phyloP scores from a whole-genome alignment of 768 basidiomycete species.

The Mycena rebaudengoi region DNA sequence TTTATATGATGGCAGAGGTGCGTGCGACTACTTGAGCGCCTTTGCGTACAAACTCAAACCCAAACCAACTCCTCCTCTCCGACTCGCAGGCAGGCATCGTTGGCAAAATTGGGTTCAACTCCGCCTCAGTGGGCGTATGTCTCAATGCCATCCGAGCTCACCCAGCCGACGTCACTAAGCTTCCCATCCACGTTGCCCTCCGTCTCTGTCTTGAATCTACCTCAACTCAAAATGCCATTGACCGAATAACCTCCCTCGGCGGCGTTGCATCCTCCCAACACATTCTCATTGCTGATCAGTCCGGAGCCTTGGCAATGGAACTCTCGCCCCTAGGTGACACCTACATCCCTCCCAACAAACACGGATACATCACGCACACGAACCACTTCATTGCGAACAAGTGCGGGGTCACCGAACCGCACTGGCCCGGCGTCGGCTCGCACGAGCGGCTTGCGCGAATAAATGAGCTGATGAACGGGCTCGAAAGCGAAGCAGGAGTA shows the following conservation, averaged over 20 bases:
- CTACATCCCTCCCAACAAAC: conserved; percentile 32
- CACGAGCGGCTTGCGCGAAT: conserved; percentile 36
- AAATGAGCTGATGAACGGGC: conserved; percentile 28
- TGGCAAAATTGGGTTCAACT: conserved; percentile 47
- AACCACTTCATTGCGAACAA: conserved; percentile 43
- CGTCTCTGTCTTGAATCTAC: conserved; percentile 40
- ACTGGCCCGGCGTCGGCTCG: conserved; percentile 37
- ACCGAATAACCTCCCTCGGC: conserved; percentile 31
- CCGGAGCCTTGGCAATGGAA: conserved; percentile 36
- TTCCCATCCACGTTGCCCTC: conserved; percentile 41
- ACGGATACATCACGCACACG: conserved; percentile 40
- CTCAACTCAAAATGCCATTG: conserved; percentile 33
- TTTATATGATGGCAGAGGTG: conserved; percentile 47
- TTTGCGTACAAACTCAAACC: background rate
- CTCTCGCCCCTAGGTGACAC: conserved; percentile 36
- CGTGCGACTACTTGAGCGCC: background rate
- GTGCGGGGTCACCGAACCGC: conserved; percentile 36
- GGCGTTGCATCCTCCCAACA: conserved; percentile 42
- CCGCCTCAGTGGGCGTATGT: conserved; percentile 41
- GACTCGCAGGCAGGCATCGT: conserved; percentile 42
- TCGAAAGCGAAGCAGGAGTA: conserved; percentile 6
- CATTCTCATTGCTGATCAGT: conserved; percentile 41
- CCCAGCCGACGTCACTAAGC: conserved; percentile 33
- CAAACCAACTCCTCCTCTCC: background rate
- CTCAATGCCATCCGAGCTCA: conserved; percentile 44